Evolutionary conservation across 2,329 filamentous ascomycete genomes (phyloP).

Genomic region (Neopestalotiopsis sp.): DNA sequence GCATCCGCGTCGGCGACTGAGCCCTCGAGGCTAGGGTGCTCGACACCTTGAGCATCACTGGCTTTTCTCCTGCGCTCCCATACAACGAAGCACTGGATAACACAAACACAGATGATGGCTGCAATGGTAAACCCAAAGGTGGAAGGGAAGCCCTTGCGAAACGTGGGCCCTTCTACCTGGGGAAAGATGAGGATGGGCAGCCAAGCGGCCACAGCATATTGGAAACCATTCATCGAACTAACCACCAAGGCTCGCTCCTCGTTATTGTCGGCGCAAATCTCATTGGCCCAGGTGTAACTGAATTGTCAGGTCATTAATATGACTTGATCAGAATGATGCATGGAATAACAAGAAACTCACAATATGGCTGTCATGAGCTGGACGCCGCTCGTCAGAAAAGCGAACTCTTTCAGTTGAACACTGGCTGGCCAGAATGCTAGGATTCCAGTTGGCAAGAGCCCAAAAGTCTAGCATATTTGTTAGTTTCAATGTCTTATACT

Average conservation of each 20-base stretch:
- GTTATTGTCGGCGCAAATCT: slow-evolving; percentile 18
- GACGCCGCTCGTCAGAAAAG: slow-evolving; percentile 7
- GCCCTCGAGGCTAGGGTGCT: neutral
- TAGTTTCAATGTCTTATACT: neutral
- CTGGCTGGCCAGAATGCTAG: slow-evolving; percentile 15
- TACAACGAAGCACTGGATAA: neutral
- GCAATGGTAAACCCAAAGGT: slow-evolving; percentile 17
- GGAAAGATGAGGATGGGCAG: slow-evolving; percentile 18
- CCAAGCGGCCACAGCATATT: slow-evolving; percentile 17
- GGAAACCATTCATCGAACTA: slow-evolving; percentile 17
- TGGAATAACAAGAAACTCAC: neutral
- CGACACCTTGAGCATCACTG: neutral
- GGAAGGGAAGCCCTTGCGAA: slow-evolving; percentile 10
- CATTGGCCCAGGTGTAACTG: slow-evolving; percentile 18
- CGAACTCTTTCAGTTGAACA: slow-evolving; percentile 7
- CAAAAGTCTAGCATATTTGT: neutral
- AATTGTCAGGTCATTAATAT: neutral
- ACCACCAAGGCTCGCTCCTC: slow-evolving; percentile 15
- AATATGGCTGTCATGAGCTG: slow-evolving; percentile 19
- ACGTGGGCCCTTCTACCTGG: slow-evolving; percentile 9
- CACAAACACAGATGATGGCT: slow-evolving; percentile 5
- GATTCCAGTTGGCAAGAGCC: neutral
- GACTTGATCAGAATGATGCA: neutral
- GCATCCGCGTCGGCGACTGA: neutral
- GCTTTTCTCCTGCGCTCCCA: neutral